A percentile compares a stretch with the other conserved stretches of the same genome.
phyloP scores from a whole-genome alignment of 2,329 filamentous ascomycete species.

The Fusarium nelsonii region DNA sequence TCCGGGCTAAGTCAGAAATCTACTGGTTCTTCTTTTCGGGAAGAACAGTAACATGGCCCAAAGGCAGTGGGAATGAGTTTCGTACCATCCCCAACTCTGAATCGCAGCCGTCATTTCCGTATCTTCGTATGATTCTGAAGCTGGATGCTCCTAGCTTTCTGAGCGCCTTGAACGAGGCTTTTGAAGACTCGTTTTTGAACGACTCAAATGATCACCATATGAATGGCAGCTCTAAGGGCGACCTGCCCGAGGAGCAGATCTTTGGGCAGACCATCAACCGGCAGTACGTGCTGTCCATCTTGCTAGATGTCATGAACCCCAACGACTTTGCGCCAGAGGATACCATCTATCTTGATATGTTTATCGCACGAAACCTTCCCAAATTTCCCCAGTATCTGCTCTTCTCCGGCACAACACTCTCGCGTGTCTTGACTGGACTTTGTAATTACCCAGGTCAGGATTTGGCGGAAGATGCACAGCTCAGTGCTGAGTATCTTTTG shows the following conservation, averaged over 20 bases:
- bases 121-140: slow-evolving; percentile 84
- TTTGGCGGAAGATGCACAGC: slow-evolving; percentile 90
- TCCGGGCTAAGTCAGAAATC: slow-evolving; percentile 84
- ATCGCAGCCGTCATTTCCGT: slow-evolving; percentile 83
- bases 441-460: slow-evolving; percentile 86
- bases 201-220: slow-evolving; percentile 73
- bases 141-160: slow-evolving; percentile 94
- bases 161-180: slow-evolving; percentile 95
- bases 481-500: slow-evolving; percentile 95
- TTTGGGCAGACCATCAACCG: slow-evolving; percentile 82
- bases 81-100: slow-evolving; percentile 68
- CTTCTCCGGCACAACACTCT: slow-evolving; percentile 86
- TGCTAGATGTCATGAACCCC: slow-evolving; percentile 89
- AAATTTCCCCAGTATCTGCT: slow-evolving; percentile 98
- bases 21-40: slow-evolving; percentile 96
- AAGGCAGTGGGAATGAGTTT: slow-evolving; percentile 70
- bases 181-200: slow-evolving; percentile 94
- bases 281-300: slow-evolving; percentile 91
- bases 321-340: slow-evolving; percentile 82
- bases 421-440: slow-evolving; percentile 82
- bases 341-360: slow-evolving; percentile 97
- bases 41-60: slow-evolving; percentile 80
- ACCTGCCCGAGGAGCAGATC: slow-evolving; percentile 73
- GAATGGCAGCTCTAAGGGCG: slow-evolving; percentile 62
- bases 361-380: slow-evolving; percentile 92